Conservation (phyloP, 2,329 filamentous ascomycete species). For the Dryadomyces quercus-mongolicae region DNA sequence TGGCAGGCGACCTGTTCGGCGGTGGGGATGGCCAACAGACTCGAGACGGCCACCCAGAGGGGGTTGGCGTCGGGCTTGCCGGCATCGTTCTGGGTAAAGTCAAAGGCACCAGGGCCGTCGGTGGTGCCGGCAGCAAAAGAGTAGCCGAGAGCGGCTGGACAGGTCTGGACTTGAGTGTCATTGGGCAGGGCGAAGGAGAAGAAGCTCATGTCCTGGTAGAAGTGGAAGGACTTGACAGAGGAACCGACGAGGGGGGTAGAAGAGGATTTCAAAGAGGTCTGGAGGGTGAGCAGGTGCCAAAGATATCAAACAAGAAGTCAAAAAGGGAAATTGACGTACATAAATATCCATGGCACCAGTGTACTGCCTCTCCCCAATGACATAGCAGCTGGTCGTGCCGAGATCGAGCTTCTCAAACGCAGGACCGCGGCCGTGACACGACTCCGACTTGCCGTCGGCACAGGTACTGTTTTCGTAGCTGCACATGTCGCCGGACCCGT, state of each 20-base stretch:
- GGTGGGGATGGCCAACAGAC: constrained; percentile 56
- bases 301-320: not conserved
- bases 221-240: constrained; percentile 70
- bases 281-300: not conserved
- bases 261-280: constrained; percentile 37
- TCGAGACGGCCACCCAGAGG: constrained; percentile 65
- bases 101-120: constrained; percentile 81
- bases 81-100: constrained; percentile 78
- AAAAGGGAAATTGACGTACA: constrained; percentile 15
- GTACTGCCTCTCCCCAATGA: constrained; percentile 64
- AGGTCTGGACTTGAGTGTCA: constrained; percentile 57
- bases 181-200: constrained; percentile 65
- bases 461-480: constrained; percentile 78
- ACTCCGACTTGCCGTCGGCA: constrained; percentile 52
- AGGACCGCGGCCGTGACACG: constrained; percentile 64
- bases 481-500: constrained; percentile 61
- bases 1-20: constrained; percentile 64
- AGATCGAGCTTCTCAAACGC: constrained; percentile 55
- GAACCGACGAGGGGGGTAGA: constrained; percentile 45
- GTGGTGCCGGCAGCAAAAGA: constrained; percentile 89
- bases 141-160: constrained; percentile 78
- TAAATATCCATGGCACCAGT: constrained; percentile 38
- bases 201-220: constrained; percentile 69
- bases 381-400: constrained; percentile 61
- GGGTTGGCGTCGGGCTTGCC: constrained; percentile 58